Evolutionary conservation across 2,329 filamentous ascomycete species (phyloP).

Genomic region (Fusarium begoniae): DNA sequence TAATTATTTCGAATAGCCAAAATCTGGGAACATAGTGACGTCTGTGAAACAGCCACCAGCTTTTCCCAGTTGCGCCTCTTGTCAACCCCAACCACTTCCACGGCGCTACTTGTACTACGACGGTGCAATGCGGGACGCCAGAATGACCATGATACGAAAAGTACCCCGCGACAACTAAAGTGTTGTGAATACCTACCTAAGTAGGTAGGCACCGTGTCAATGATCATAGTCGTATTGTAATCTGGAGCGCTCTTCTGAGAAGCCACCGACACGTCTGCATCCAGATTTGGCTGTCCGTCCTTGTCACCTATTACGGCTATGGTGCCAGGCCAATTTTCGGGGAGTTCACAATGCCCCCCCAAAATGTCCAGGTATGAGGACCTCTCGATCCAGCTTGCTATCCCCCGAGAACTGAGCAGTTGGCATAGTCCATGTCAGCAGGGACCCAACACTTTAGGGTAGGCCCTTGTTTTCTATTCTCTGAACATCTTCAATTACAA

Average conservation of each 20-base stretch:
- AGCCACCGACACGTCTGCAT: neutral
- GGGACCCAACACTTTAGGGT: neutral
- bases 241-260: neutral
- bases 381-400: neutral
- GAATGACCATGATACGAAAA: neutral
- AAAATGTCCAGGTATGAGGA: neutral
- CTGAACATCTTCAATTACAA: neutral
- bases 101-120: neutral
- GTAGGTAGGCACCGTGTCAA: neutral
- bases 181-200: neutral
- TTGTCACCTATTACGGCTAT: neutral
- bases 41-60: conserved; percentile 10
- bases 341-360: neutral
- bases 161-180: neutral
- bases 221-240: neutral
- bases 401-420: neutral
- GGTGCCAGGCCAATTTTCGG: neutral
- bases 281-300: neutral
- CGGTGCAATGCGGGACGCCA: neutral
- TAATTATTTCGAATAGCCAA: neutral
- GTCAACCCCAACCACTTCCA: neutral
- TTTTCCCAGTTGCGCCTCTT: neutral
- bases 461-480: neutral
- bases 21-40: conserved; percentile 25
- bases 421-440: neutral